Evolutionary conservation across 2,329 filamentous ascomycete genomes (phyloP), one percentile per base, ranked within the genome.

Genomic region (Massarina eburnea): DNA sequence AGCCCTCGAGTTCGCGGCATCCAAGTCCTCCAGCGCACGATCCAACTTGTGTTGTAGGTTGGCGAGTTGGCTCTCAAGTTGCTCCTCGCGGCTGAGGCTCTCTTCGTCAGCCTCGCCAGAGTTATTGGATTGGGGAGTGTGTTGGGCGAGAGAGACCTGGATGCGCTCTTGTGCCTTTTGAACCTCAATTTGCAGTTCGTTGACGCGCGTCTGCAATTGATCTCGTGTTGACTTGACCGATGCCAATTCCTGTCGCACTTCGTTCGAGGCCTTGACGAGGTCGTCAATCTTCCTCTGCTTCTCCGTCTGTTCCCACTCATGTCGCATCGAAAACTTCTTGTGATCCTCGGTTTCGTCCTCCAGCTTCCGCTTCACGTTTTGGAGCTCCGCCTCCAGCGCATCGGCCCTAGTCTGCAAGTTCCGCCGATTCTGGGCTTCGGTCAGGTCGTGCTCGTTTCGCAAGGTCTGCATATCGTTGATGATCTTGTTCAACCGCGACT

Each of bases 231-330:
- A 96, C 76, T 95, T 96, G 19, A 86, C 83, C 20, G 86, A 85
- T 36, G 94, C 83, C 41, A 95, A 81, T 58, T 96, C 91, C 68
- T 97, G 91, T 35, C 92, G 89, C 40, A 86, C 83, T 49, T 90
- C 83, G 56, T 89, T 80, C 32, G 96, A 76, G 59, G 83, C 92
- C 24, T 85, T 78, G 52, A 92, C 86, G 36, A 99, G 81, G 61
- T 97, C 92, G 56, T 99, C 92, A 49, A 97, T 94, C 41, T 91
- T 84, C 70, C 91, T 94, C 67, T 96, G 90, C 40, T 82, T 85
- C 66, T 97, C 90, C 55, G 90, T 86, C 33, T 86, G 82, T 50
- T 99, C 94, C 52, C 89, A 96, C 62, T 97, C 92, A 61, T 95
- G 91, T 46, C 92, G 84, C 40, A 94, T 76, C 48, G 88, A 80